Percentiles rank a stretch among this genome's conserved stretches.
phyloP scores from a whole-genome alignment of 1,284 basidiomycete genomes.

The Puccinia triticina region DNA sequence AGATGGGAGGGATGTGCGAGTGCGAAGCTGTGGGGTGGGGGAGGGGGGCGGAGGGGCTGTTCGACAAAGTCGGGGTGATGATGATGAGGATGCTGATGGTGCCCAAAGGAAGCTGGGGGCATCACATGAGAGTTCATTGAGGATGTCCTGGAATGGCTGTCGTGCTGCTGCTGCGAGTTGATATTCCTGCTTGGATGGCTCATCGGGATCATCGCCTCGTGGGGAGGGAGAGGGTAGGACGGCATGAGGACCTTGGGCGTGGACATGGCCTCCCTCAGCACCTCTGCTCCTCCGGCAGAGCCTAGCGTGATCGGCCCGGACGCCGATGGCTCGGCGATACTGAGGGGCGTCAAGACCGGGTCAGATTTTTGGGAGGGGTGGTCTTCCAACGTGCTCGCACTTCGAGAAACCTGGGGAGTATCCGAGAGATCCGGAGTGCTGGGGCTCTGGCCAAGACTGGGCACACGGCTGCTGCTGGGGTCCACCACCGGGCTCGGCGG shows the following conservation, averaged over 20 bases:
- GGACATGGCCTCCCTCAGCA: slow-evolving; percentile 37
- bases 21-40: not conserved
- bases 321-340: not conserved
- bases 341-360: slow-evolving; percentile 8
- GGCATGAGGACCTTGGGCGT: slow-evolving; percentile 6
- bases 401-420: slow-evolving; percentile 11
- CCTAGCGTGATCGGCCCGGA: slow-evolving; percentile 22
- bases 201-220: not conserved
- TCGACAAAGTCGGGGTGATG: not conserved
- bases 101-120: not conserved
- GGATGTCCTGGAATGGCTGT: slow-evolving; percentile 21
- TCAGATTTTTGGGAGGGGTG: slow-evolving; percentile 15
- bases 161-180: slow-evolving; percentile 4
- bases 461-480: not conserved
- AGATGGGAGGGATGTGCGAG: slow-evolving; percentile 8
- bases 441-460: slow-evolving; percentile 6
- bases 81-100: slow-evolving; percentile 5
- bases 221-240: not conserved
- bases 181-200: not conserved
- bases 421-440: slow-evolving; percentile 36
- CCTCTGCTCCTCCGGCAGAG: slow-evolving; percentile 31
- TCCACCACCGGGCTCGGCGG: not conserved
- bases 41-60: not conserved
- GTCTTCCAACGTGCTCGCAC: slow-evolving; percentile 32
- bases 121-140: slow-evolving; percentile 1